Evolutionary conservation across 441 rosid species (phyloP), one percentile per base, ranked within the genome.

Genomic region (Erodium trifolium): DNA sequence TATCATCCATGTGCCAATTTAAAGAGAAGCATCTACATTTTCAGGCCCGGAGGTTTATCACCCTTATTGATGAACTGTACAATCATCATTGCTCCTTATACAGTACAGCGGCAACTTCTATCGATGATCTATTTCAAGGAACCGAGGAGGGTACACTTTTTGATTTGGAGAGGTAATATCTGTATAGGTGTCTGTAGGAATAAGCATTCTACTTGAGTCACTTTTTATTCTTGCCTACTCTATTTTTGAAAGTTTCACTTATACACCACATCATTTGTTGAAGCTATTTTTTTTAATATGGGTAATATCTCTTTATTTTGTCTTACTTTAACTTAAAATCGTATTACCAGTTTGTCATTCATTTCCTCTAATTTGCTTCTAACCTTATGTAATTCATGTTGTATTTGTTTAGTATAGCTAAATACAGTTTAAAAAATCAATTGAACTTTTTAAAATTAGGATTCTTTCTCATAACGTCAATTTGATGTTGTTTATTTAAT

Each of bases 1-100:
- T 35, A 37, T 37, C 41, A 31, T 1, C 59, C 12, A 66, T 68
- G 41, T 34, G 19, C 45, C 39, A 13, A 49, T 34, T 55, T 41
- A 67, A 19, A 29, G 57, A 31, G 11, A 51, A 68, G 8, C 66
- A 34, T 72, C 67, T 71, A 19, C 51, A 18, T 60, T 73, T 67
- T 66, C 85, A 90, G 98, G 98, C 98, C 51, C 94, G 97, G 71
- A 84, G 98, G 80, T 93, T 93, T 81, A 90, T 90, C 76, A 90
- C 97, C 49, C 92, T 93, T 65, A 72, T 93, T 6, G 98, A 93
- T 80, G 98, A 93, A 81, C 80, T 93, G 68, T 90, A 93, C 82
- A 90, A 90, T 80, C 96, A 89, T 76, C 98, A 90, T 72, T 93
- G 97, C 82, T 63, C 85, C 82, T 84, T 93, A 64, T 77, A 84